phyloP scores from a whole-genome alignment of 225 moss, liverwort and hornwort species.

The Pseudisothecium myosuroides region DNA sequence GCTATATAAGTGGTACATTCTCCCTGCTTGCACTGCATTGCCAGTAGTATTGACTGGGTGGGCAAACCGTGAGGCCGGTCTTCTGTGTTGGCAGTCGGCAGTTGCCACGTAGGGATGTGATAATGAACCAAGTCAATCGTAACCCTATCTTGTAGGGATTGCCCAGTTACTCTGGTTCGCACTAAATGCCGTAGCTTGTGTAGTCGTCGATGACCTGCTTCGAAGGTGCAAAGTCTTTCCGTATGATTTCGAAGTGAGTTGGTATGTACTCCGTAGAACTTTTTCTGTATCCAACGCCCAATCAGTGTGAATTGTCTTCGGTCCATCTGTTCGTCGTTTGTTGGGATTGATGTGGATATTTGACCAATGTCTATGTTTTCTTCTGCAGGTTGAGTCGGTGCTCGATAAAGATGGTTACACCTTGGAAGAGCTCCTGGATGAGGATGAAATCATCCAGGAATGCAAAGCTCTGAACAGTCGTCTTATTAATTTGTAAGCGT shows the following conservation, averaged over 20 bases:
- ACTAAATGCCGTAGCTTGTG: neutral
- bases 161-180: neutral
- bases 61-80: neutral
- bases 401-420: constrained; percentile 95
- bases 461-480: constrained; percentile 94
- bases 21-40: neutral
- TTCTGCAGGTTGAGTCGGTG: constrained; percentile 80
- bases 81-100: neutral
- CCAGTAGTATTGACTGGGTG: neutral
- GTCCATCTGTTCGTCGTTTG: neutral
- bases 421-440: constrained; percentile 97
- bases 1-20: neutral
- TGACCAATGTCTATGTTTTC: neutral
- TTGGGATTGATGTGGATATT: neutral
- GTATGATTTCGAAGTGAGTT: neutral
- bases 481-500: constrained; percentile 85
- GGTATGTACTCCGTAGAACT: neutral
- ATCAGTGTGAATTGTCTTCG: neutral
- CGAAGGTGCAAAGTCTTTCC: neutral
- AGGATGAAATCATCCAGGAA: constrained; percentile 98
- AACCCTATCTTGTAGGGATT: neutral
- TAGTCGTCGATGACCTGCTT: neutral
- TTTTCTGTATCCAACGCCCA: neutral
- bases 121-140: neutral
- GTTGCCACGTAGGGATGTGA: neutral